phyloP scores from a whole-genome alignment of 495 filamentous ascomycete species.

The Tuber microsphaerosporum region DNA sequence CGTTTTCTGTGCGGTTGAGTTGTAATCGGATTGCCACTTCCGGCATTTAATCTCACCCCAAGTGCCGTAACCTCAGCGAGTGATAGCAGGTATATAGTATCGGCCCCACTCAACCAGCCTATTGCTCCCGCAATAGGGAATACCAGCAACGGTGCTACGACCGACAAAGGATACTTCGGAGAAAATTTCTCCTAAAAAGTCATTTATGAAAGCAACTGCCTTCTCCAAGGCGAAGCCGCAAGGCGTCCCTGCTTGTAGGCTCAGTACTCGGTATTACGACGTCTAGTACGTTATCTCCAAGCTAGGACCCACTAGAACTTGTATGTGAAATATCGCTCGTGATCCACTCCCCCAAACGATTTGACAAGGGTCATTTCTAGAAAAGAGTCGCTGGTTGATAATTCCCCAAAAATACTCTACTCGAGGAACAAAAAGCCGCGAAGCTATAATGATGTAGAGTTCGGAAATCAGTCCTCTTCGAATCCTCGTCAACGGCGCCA shows the following conservation, averaged over 20 bases:
- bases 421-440: not conserved
- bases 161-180: not conserved
- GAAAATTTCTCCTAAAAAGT: not conserved
- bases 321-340: not conserved
- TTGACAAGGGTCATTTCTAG: not conserved
- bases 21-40: too few species aligned
- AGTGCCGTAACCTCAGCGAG: not conserved
- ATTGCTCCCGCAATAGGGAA: not conserved
- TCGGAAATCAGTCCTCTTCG: constrained; percentile 38
- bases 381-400: not conserved
- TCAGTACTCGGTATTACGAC: not conserved
- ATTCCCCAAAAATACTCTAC: not conserved
- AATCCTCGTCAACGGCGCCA: constrained; percentile 52
- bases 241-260: not conserved
- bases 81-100: not conserved
- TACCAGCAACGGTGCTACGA: not conserved
- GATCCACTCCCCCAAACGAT: not conserved
- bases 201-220: not conserved
- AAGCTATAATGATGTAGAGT: constrained; percentile 4
- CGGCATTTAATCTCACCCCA: too few species aligned
- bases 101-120: not conserved
- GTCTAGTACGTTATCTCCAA: not conserved
- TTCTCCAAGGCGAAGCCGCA: not conserved
- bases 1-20: too few species aligned
- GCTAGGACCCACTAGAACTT: not conserved